Conservation (phyloP, 805 yeast species). For the Starmerella gropengiesseri region DNA sequence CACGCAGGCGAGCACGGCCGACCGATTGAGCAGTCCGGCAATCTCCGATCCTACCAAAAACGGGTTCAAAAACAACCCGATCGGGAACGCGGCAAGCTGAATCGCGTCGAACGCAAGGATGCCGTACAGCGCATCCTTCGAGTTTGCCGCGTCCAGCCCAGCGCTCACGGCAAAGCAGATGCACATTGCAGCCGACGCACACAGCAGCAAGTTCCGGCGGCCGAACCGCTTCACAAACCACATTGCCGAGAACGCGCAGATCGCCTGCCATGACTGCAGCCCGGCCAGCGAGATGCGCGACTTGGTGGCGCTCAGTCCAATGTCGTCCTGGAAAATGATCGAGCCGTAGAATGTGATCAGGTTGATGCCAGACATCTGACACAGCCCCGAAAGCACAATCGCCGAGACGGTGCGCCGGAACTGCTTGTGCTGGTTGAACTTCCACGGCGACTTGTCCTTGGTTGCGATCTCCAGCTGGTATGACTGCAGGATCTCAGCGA, state of each 20-base stretch:
- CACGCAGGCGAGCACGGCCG: conserved; percentile 41
- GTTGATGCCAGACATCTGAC: conserved; percentile 42
- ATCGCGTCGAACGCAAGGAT: conserved; percentile 41
- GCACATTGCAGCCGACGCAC: conserved; percentile 31
- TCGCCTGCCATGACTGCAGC: conserved; percentile 34
- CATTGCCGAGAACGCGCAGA: conserved; percentile 40
- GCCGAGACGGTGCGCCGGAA: conserved; percentile 35
- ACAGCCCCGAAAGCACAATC: conserved; percentile 24
- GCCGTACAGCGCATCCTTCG: conserved; percentile 29
- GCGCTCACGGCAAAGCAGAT: conserved; percentile 26
- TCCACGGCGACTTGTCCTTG: conserved; percentile 16
- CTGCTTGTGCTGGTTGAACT: conserved; percentile 32
- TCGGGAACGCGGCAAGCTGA: conserved; percentile 39
- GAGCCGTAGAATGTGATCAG: conserved; percentile 50
- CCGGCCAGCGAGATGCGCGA: conserved; percentile 38
- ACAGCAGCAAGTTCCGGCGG: conserved; percentile 37
- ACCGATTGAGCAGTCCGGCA: conserved; percentile 40
- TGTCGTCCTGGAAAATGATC: conserved; percentile 37
- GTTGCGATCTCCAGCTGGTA: conserved; percentile 13
- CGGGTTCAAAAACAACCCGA: conserved; percentile 34
- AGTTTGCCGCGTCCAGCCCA: conserved; percentile 26
- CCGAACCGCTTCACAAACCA: conserved; percentile 44
- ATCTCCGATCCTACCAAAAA: conserved; percentile 46
- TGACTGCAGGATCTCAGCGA: conserved; percentile 17
- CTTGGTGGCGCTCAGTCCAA: conserved; percentile 32